Base-by-base conservation (phyloP, 306 rosid species). In the Glycine latifolia region DNA sequence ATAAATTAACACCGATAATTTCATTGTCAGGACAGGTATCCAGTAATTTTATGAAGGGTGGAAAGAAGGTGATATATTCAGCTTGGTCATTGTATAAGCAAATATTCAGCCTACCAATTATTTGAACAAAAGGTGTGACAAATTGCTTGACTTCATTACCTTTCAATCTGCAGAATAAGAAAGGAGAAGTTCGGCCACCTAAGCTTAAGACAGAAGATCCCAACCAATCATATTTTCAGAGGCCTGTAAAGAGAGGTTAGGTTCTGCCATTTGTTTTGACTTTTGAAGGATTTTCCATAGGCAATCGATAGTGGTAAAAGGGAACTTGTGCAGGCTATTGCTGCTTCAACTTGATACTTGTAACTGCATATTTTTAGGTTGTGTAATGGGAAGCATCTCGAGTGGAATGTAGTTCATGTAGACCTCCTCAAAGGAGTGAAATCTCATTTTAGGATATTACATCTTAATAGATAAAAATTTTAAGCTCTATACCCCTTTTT, bases 131-230 rank as follows among this genome's bases (percentile, higher is more conserved):
- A 33, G 39, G 44, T 35, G 76, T 79, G 44, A 54, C 31, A 7
- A 41, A 41, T 41, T 41, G 44, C 44, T 5, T 41, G 44, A 55
- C 62, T 43, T 58, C 8, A 35, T 3, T 35, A 8, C 10, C 26
- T 2, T 76, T 37, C 12, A 26, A 26, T 26, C 14, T 81, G 82
- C 90, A 96, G 99, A 91, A 81, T 69, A 96, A 96, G 89, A 96
- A 96, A 71, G 98, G 97, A 41, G 99, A 96, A 91, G 83, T 90
- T 73, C 91, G 99, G 12, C 99, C 98, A 39, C 98, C 99, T 0
- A 96, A 96, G 89, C 98, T 96, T 11, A 96, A 96, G 91, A 96
- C 98, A 0, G 99, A 96, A 90, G 99, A 96, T 79, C 97, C 98
- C 35, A 96, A 93, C 86, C 93, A 96, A 86, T 93, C 99, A 14